Evolutionary conservation across 1,139 yeast species (phyloP).

Genomic region (Blastobotrys persicus): DNA sequence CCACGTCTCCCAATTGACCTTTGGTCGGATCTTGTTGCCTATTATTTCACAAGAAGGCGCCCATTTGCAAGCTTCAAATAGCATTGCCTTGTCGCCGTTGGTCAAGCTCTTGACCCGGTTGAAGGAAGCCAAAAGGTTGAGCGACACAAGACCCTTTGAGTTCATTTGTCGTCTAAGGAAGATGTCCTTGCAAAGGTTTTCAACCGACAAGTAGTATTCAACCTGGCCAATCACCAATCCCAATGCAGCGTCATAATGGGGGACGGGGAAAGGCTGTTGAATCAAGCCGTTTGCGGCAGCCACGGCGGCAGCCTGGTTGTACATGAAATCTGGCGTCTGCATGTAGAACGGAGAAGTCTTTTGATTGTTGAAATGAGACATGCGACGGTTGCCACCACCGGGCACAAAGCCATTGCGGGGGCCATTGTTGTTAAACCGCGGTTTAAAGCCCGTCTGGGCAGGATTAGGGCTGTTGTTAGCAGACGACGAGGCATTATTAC

Average conservation of each 20-base stretch:
- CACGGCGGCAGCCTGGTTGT: constrained; percentile 21
- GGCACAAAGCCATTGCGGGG: constrained; percentile 10
- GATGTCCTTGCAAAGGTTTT: constrained; percentile 79
- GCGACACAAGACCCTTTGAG: constrained; percentile 66
- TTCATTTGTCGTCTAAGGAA: constrained; percentile 79
- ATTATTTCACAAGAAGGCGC: constrained; percentile 47
- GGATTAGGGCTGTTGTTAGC: neutral
- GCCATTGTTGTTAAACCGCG: constrained; percentile 2
- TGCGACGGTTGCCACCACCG: constrained; percentile 18
- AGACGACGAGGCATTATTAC: neutral
- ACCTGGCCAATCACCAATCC: constrained; percentile 50
- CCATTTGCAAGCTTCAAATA: constrained; percentile 46
- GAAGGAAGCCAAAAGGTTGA: constrained; percentile 63
- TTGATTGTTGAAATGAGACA: constrained; percentile 26
- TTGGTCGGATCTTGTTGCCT: constrained; percentile 48
- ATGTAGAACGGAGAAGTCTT: constrained; percentile 20
- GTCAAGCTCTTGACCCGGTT: constrained; percentile 66
- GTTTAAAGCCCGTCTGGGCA: neutral
- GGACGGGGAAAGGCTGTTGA: constrained; percentile 21
- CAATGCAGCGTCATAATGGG: constrained; percentile 32
- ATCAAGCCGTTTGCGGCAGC: constrained; percentile 14
- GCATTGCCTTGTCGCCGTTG: constrained; percentile 47
- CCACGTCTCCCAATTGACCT: constrained; percentile 47
- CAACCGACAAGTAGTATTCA: constrained; percentile 85
- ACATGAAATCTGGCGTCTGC: constrained; percentile 22